These are phyloP conservation scores for Ephemerocybe angulata DNA, from an alignment of 768 basidiomycete genomes.

Conservation along the genomic window DNA sequence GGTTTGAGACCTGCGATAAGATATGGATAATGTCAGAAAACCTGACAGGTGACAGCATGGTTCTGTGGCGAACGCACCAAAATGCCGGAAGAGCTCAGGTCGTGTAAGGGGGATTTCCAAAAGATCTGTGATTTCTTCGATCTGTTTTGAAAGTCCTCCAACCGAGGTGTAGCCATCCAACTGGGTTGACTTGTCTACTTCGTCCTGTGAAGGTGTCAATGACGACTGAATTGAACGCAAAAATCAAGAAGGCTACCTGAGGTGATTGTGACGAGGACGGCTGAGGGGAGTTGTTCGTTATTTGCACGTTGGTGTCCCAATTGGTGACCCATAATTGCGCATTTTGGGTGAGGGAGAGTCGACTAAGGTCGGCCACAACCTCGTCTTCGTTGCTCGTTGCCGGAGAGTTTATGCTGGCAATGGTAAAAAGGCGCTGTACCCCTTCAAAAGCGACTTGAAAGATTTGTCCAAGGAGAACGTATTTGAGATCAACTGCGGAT, in stretches of 20 bases:
- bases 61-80: slow-evolving; percentile 20
- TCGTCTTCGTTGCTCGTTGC: slow-evolving; percentile 20
- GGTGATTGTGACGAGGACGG: neutral
- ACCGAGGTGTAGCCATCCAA: slow-evolving; percentile 73
- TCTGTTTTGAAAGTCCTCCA: slow-evolving; percentile 86
- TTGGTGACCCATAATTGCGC: slow-evolving; percentile 50
- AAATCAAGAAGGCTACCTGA: neutral
- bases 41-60: neutral
- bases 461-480: slow-evolving; percentile 56
- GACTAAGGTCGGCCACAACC: slow-evolving; percentile 39
- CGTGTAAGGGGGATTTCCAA: slow-evolving; percentile 32
- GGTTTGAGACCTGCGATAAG: slow-evolving; percentile 71
- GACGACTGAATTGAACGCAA: neutral
- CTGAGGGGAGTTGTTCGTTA: neutral
- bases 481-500: slow-evolving; percentile 67
- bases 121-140: slow-evolving; percentile 61
- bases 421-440: slow-evolving; percentile 48
- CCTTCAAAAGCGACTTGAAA: slow-evolving; percentile 67
- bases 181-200: neutral
- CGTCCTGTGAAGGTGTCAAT: neutral
- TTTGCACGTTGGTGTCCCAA: slow-evolving; percentile 14
- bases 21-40: slow-evolving; percentile 5
- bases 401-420: slow-evolving; percentile 41
- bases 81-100: slow-evolving; percentile 31
- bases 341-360: slow-evolving; percentile 40